phyloP scores from a whole-genome alignment of 805 yeast species.

The Schwanniomyces vanrijiae region DNA sequence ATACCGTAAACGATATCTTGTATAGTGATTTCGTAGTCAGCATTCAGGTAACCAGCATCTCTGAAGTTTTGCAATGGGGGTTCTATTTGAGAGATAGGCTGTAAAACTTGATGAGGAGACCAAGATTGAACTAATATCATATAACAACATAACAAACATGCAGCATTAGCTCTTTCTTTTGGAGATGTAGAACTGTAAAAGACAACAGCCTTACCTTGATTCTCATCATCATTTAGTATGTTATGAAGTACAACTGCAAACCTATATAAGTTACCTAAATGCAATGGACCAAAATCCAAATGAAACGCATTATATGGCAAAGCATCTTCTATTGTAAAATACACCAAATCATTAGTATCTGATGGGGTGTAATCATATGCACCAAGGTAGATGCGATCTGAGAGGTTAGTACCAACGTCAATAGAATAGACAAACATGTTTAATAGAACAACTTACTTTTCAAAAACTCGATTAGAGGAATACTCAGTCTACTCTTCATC shows the following conservation, averaged over 20 bases:
- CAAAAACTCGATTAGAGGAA: conserved; percentile 44
- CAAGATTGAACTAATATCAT: conserved; percentile 94
- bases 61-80: conserved; percentile 95
- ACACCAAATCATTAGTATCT: conserved; percentile 73
- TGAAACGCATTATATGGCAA: conserved; percentile 94
- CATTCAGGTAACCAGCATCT: conserved; percentile 96
- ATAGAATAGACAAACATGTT: background rate
- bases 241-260: conserved; percentile 95
- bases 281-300: conserved; percentile 94
- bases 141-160: conserved; percentile 89
- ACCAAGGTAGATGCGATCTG: conserved; percentile 79
- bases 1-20: conserved; percentile 95
- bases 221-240: conserved; percentile 79
- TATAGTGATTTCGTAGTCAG: conserved; percentile 89
- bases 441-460: conserved; percentile 33
- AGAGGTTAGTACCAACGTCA: conserved; percentile 22
- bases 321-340: conserved; percentile 90
- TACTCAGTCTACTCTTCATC: conserved; percentile 17
- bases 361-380: conserved; percentile 80
- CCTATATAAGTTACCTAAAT: conserved; percentile 88
- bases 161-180: conserved; percentile 86
- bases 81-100: conserved; percentile 87
- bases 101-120: conserved; percentile 97
- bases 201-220: conserved; percentile 86
- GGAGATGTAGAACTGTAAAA: conserved; percentile 84